These are phyloP conservation scores for Yamadazyma taylorii DNA, from an alignment of 1,139 yeast species.

Conservation along the genomic window DNA sequence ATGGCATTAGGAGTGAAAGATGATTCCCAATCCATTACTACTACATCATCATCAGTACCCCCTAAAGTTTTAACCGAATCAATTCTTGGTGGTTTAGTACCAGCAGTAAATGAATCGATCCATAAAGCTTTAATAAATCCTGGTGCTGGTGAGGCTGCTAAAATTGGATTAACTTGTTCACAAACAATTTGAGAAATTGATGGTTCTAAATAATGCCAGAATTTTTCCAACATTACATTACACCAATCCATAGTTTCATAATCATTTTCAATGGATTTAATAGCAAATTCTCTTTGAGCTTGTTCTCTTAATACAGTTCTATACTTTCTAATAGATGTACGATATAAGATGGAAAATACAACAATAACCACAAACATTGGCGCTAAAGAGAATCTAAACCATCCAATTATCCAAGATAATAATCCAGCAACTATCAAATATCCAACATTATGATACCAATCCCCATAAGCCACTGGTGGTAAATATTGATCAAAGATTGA, in stretches of 20 bases:
- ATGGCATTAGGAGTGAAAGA: conserved; percentile 89
- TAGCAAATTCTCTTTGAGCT: conserved; percentile 82
- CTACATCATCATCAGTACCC: conserved; percentile 86
- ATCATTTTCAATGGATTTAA: conserved; percentile 78
- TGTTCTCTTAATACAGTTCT: conserved; percentile 72
- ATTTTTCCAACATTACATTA: conserved; percentile 81
- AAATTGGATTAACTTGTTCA: conserved; percentile 77
- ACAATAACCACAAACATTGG: conserved; percentile 74
- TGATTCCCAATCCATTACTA: conserved; percentile 94
- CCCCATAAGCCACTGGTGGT: conserved; percentile 78
- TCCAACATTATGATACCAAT: conserved; percentile 91
- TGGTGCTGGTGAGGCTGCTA: conserved; percentile 79
- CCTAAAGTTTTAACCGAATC: conserved; percentile 86
- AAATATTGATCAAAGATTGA: conserved; percentile 71
- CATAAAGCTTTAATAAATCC: conserved; percentile 78
- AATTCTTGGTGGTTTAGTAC: conserved; percentile 92
- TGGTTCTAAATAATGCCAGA: conserved; percentile 91
- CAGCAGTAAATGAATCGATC: conserved; percentile 86
- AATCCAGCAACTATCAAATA: conserved; percentile 63
- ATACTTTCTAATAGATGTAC: conserved; percentile 81
- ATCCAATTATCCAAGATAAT: conserved; percentile 77
- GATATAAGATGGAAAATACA: conserved; percentile 63
- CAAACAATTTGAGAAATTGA: conserved; percentile 83
- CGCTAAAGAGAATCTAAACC: conserved; percentile 73
- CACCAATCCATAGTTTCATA: conserved; percentile 95